A percentile compares a stretch with the other conserved stretches of the same genome.
These are phyloP conservation scores for Calonectria henricotiae DNA, from an alignment of 2,329 filamentous ascomycete genomes.

Conservation along the genomic window DNA sequence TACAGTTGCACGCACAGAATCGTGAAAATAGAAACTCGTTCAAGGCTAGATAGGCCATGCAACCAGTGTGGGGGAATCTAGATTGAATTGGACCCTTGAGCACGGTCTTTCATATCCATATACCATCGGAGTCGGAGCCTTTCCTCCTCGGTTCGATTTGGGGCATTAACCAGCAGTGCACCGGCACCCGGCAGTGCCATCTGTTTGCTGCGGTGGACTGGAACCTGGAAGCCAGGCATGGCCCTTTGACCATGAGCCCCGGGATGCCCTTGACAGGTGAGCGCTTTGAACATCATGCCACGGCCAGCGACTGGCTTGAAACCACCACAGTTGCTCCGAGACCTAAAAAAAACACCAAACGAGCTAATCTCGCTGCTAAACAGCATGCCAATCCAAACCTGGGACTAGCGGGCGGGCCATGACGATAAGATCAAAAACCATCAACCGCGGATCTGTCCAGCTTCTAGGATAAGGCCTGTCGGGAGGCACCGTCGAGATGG, in stretches of 20 bases:
- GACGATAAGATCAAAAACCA: slow-evolving; percentile 45
- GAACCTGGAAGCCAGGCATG: slow-evolving; percentile 41
- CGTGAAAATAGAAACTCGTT: background rate
- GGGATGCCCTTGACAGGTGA: slow-evolving; percentile 40
- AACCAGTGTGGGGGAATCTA: slow-evolving; percentile 11
- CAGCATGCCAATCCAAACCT: slow-evolving; percentile 36
- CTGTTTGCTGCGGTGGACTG: slow-evolving; percentile 27
- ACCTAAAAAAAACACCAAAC: slow-evolving; percentile 31
- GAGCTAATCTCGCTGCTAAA: slow-evolving; percentile 37
- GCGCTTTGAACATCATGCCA: slow-evolving; percentile 47
- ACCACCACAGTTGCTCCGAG: slow-evolving; percentile 28
- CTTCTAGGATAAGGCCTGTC: slow-evolving; percentile 38
- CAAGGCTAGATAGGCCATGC: slow-evolving; percentile 14
- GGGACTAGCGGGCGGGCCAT: slow-evolving; percentile 41
- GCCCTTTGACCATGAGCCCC: slow-evolving; percentile 27
- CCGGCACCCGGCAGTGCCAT: slow-evolving; percentile 10
- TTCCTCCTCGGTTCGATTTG: background rate
- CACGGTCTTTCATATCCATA: slow-evolving; percentile 2
- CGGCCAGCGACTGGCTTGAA: slow-evolving; percentile 38
- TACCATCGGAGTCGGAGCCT: slow-evolving; percentile 15
- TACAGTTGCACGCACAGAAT: slow-evolving; percentile 2
- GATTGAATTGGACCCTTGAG: slow-evolving; percentile 18
- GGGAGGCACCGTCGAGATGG: slow-evolving; percentile 20
- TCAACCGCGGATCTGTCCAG: slow-evolving; percentile 40
- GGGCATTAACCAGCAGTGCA: slow-evolving; percentile 7